phyloP scores from a whole-genome alignment of 257 asterid species.

The Primulina tabacum region DNA sequence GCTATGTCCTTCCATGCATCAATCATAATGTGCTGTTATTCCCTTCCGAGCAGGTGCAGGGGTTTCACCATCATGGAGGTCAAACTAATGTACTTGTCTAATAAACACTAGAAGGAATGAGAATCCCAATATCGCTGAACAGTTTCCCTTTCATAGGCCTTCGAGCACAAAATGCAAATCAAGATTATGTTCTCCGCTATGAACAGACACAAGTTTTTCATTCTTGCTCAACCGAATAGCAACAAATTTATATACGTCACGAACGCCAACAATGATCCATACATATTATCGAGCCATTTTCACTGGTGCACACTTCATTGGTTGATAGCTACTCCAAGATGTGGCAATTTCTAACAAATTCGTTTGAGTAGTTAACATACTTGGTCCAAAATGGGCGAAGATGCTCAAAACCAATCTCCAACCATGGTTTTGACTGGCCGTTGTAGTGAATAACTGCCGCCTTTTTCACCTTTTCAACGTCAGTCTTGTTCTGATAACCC shows the following conservation, averaged over 20 bases:
- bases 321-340: constrained; percentile 58
- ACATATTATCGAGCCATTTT: too few species aligned
- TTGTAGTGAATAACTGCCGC: constrained; percentile 91
- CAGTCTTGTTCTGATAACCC: constrained; percentile 80
- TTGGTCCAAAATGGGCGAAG: constrained; percentile 95
- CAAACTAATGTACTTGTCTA: background rate
- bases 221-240: background rate
- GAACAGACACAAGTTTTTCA: background rate
- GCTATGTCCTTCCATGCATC: background rate
- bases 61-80: background rate
- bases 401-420: constrained; percentile 88
- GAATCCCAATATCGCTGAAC: background rate
- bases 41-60: background rate
- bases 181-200: background rate
- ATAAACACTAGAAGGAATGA: background rate
- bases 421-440: constrained; percentile 93
- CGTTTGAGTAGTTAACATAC: constrained; percentile 80
- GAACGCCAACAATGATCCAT: background rate
- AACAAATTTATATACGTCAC: background rate
- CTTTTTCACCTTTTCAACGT: constrained; percentile 54
- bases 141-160: background rate
- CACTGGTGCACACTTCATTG: background rate
- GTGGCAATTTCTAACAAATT: constrained; percentile 77
- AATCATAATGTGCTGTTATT: background rate
- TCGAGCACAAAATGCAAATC: background rate